Percentiles rank a stretch among this genome's conserved stretches.
These are phyloP conservation scores for Penicillium brevicompactum DNA, from an alignment of 2,329 filamentous ascomycete species.

Conservation along the genomic window DNA sequence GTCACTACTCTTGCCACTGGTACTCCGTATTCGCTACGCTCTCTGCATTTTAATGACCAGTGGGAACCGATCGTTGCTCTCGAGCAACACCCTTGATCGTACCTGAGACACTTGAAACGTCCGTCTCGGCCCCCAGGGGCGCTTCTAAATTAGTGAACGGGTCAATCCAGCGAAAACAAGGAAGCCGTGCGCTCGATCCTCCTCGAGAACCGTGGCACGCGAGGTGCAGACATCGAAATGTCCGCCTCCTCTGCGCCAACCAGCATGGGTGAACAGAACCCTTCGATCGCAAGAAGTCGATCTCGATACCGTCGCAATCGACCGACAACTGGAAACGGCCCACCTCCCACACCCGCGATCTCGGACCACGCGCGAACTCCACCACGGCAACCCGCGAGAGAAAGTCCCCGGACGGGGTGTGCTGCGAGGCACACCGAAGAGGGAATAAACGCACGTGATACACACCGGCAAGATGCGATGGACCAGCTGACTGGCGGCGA, in stretches of 20 bases:
- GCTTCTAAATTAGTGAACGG: background rate
- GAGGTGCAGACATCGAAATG: conserved; percentile 4
- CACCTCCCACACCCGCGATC: conserved; percentile 15
- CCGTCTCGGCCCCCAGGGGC: background rate
- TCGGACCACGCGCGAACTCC: conserved; percentile 10
- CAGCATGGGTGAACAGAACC: conserved; percentile 14
- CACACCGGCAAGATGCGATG: conserved; percentile 37
- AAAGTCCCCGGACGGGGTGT: background rate
- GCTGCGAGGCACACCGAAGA: background rate
- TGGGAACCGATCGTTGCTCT: too few species aligned
- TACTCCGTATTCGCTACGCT: background rate
- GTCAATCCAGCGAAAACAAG: background rate
- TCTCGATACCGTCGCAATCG: conserved; percentile 38
- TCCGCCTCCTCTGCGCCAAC: background rate
- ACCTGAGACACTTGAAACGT: conserved; percentile 4
- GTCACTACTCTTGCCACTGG: too few species aligned
- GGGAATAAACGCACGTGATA: conserved; percentile 26
- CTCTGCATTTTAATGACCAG: background rate
- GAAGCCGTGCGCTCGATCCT: background rate
- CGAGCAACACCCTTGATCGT: background rate
- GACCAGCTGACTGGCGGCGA: conserved; percentile 35
- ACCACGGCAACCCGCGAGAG: background rate
- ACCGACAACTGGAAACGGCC: conserved; percentile 8
- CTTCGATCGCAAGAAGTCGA: conserved; percentile 36
- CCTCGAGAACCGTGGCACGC: background rate